Percentiles rank a stretch among this genome's conserved stretches.
Conservation (phyloP, 2,329 filamentous ascomycete species). For the Dothideomycetes sp. region DNA sequence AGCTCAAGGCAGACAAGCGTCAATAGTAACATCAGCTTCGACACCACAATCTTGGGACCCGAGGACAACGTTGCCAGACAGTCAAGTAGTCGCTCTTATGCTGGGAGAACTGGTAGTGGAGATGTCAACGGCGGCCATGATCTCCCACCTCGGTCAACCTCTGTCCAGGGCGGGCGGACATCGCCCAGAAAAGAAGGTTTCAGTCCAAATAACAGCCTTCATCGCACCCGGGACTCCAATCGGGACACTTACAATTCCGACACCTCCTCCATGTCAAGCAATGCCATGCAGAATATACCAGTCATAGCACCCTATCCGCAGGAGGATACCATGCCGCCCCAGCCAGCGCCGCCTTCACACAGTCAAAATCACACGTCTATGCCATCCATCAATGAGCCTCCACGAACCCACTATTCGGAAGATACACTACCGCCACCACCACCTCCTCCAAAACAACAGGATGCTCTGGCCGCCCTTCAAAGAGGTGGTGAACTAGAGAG, state of each 20-base stretch:
- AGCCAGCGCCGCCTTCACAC: conserved; percentile 14
- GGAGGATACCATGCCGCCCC: conserved; percentile 39
- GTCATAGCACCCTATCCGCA: conserved; percentile 64
- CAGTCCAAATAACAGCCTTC: conserved; percentile 23
- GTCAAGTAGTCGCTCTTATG: conserved; percentile 28
- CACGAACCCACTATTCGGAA: conserved; percentile 16
- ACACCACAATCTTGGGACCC: conserved; percentile 30
- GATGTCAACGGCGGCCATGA: conserved; percentile 29
- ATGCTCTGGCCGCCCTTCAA: conserved; percentile 82
- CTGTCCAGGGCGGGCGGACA: conserved; percentile 27
- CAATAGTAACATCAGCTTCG: conserved; percentile 34
- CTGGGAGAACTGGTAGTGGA: conserved; percentile 28
- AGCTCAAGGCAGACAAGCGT: conserved; percentile 31
- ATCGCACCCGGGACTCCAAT: conserved; percentile 15
- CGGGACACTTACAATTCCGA: conserved; percentile 34
- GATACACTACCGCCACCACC: conserved; percentile 50
- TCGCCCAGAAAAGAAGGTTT: conserved; percentile 31
- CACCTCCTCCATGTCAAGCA: conserved; percentile 61
- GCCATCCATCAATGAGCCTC: conserved; percentile 5
- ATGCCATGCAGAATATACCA: conserved; percentile 64
- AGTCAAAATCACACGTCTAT: not conserved
- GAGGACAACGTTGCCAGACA: conserved; percentile 28
- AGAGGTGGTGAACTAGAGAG: conserved; percentile 86
- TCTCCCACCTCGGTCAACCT: conserved; percentile 37
- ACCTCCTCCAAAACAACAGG: conserved; percentile 75